These are phyloP conservation scores for Eimeria brunetti DNA, from an alignment of 169 alveolate species.

Conservation along the genomic window DNA sequence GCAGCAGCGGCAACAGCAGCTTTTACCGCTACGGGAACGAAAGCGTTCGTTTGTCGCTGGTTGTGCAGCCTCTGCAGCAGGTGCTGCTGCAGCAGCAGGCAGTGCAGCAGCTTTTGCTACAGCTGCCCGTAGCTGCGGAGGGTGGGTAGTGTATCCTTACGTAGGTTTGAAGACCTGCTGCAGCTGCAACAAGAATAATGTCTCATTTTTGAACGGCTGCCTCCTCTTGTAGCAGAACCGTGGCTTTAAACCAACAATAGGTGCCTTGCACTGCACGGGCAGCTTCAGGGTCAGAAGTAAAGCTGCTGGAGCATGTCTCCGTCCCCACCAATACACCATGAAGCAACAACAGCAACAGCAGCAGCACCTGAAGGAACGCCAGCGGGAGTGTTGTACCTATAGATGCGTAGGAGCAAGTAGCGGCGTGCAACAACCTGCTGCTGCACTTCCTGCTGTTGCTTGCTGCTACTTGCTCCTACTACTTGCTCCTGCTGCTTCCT, in stretches of 20 bases:
- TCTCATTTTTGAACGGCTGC: conserved; percentile 24
- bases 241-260: conserved; percentile 60
- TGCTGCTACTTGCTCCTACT: conserved; percentile 7
- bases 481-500: background rate
- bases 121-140: too few relatives aligned
- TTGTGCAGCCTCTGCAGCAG: too few relatives aligned
- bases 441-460: conserved; percentile 12
- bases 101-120: background rate
- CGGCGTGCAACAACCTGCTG: background rate
- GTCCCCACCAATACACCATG: conserved; percentile 15
- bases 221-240: conserved; percentile 54
- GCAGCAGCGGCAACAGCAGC: background rate
- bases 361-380: background rate
- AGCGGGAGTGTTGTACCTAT: background rate
- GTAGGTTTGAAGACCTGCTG: conserved; percentile 50
- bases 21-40: too few relatives aligned
- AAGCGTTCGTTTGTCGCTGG: too few relatives aligned
- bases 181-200: conserved; percentile 17
- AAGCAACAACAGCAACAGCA: background rate
- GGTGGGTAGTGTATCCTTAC: background rate
- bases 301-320: conserved; percentile 39
- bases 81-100: background rate
- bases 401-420: background rate
- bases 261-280: background rate
- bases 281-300: background rate